Percentiles rank a stretch among this genome's conserved stretches.
phyloP scores from a whole-genome alignment of 2,329 filamentous ascomycete genomes.

The Pseudogymnoascus sp. region DNA sequence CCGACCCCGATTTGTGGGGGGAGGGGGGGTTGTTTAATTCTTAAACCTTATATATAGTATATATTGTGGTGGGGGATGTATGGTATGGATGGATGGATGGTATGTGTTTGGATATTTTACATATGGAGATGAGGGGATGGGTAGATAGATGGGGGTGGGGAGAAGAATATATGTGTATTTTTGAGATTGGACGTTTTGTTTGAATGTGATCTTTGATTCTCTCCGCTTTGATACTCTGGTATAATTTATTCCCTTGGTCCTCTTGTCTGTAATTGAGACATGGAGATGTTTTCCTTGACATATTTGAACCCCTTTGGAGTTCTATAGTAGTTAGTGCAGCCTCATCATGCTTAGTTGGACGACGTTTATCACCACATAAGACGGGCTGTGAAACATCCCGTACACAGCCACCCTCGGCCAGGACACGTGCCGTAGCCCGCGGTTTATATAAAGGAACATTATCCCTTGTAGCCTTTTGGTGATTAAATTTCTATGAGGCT shows the following conservation, averaged over 20 bases:
- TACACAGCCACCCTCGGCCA: not conserved
- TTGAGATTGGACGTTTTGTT: not conserved
- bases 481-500: not conserved
- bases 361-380: not conserved
- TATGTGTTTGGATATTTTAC: not conserved
- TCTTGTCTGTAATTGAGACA: not conserved
- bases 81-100: not conserved
- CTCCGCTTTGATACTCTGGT: no score
- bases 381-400: not conserved
- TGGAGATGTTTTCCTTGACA: not conserved
- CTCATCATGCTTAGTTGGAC: no score
- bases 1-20: not conserved
- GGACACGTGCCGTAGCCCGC: not conserved
- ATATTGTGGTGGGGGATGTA: not conserved
- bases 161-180: not conserved
- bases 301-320: not conserved
- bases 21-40: not conserved
- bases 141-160: not conserved
- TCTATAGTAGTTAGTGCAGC: no score
- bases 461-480: not conserved
- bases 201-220: no score
- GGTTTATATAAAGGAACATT: not conserved
- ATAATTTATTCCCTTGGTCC: not conserved
- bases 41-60: slow-evolving; percentile 2
- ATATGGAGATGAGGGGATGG: not conserved